phyloP scores from a whole-genome alignment of 768 basidiomycete genomes.

The Peribolospora kevripleyi region DNA sequence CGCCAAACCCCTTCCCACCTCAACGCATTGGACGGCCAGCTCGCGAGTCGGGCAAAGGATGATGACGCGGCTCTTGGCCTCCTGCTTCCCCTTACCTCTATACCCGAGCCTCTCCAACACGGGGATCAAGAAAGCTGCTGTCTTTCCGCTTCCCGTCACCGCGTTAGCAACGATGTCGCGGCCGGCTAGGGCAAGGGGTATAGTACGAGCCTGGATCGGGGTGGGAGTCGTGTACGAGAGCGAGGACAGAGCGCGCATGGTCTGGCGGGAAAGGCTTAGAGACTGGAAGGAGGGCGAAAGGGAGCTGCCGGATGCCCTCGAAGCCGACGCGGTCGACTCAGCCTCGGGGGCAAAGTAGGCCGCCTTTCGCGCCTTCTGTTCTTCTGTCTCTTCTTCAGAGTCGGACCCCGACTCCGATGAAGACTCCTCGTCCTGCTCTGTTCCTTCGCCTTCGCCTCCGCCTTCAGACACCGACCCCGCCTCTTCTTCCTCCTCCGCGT shows the following conservation, averaged over 20 bases:
- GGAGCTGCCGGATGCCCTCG: conserved; percentile 26
- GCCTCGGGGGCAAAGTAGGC: conserved; percentile 49
- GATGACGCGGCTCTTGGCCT: conserved; percentile 67
- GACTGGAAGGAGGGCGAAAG: conserved; percentile 37
- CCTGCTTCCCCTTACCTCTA: conserved; percentile 65
- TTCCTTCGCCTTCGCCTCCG: conserved; percentile 11
- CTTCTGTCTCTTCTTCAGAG: conserved; percentile 28
- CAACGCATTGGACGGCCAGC: conserved; percentile 82
- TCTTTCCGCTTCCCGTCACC: conserved; percentile 94
- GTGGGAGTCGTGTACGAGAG: conserved; percentile 62
- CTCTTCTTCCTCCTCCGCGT: conserved; percentile 18
- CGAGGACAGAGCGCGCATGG: conserved; percentile 67
- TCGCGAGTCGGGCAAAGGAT: conserved; percentile 87
- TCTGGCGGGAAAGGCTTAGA: conserved; percentile 57
- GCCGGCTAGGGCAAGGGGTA: conserved; percentile 77
- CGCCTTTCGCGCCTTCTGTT: conserved; percentile 35
- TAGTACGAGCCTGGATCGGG: conserved; percentile 81
- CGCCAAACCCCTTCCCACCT: conserved; percentile 65
- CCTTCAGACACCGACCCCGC: conserved; percentile 18
- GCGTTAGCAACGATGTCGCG: conserved; percentile 91
- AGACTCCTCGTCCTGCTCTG: neutral
- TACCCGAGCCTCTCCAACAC: conserved; percentile 76
- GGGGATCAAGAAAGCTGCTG: conserved; percentile 87
- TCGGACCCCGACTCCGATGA: conserved; percentile 35
- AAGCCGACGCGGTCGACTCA: conserved; percentile 18